Evolutionary conservation across 768 basidiomycete genomes (phyloP), one percentile per base, ranked within the genome.

Genomic region (Lentinula raphanica): DNA sequence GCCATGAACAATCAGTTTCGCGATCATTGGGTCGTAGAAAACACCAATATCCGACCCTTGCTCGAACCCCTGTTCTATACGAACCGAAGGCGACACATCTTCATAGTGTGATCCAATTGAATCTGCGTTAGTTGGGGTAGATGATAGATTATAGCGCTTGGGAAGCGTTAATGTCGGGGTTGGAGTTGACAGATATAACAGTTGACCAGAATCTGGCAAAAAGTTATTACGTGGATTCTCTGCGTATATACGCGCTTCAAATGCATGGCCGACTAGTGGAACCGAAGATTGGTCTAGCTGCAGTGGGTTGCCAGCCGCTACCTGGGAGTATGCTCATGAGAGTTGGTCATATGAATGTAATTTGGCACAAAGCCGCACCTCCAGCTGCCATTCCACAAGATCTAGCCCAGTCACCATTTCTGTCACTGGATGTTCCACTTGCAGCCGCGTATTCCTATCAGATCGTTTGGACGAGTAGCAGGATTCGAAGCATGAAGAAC

Each of bases 371-470:
- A 35, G 13, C 13, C 32, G 48, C 66, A 86, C 91, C 76, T 92
- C 88, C 21, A 97, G 76, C 67, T 98, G 94, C 94, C 94, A 96
- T 72, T 96, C 89, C 7, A 98, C 94, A 4, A 98, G 84, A 66
- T 98, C 94, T 25, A 94, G 78, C 1, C 93, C 92, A 1, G 94
- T 97, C 51, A 97, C 84, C 88, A 95, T 95, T 72, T 95, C 94
- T 0, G 94, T 94, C 28, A 96, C 90, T 13, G 93, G 93, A 68
- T 95, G 94, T 64, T 95, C 92, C 29, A 92, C 90, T 72, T 93
- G 92, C 42, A 92, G 67, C 36, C 90, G 80, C 11, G 90, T 92
- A 64, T 92, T 92, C 90, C 89, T 91, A 40, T 23, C 53, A 50
- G 29, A 53, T 28, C 25, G 21, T n/a, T 56, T 9, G n/a, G 36